phyloP scores from a whole-genome alignment of 2,329 filamentous ascomycete genomes.

The Ceratocystis colombiana region DNA sequence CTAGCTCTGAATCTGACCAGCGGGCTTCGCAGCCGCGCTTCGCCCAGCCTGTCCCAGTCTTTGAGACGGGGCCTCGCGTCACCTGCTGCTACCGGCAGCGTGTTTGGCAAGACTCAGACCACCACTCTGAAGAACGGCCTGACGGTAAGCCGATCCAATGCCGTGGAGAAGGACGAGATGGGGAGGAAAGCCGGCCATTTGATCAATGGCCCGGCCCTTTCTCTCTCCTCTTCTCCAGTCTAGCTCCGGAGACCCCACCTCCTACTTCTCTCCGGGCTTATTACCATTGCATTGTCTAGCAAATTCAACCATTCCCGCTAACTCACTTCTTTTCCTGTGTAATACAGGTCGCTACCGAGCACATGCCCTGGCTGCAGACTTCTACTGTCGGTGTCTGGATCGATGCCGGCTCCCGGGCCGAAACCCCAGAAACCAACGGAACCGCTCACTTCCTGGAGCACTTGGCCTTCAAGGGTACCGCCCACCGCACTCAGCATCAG shows the following conservation, averaged over 20 bases:
- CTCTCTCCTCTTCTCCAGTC: too few species aligned
- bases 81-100: constrained; percentile 49
- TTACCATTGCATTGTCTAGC: neutral
- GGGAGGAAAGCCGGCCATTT: too few species aligned
- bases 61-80: constrained; percentile 84
- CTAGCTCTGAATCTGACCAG: constrained; percentile 89
- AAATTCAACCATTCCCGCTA: constrained; percentile 7
- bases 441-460: constrained; percentile 99
- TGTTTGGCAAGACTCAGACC: constrained; percentile 77
- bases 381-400: constrained; percentile 99
- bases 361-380: constrained; percentile 96
- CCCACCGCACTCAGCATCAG: constrained; percentile 90
- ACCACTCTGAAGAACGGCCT: constrained; percentile 96
- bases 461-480: constrained; percentile 98
- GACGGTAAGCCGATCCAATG: constrained; percentile 53
- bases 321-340: neutral
- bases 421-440: constrained; percentile 97
- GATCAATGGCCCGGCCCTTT: neutral
- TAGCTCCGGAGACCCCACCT: neutral
- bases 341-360: constrained; percentile 82
- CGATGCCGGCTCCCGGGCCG: constrained; percentile 93
- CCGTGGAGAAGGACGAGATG: too few species aligned
- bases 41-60: constrained; percentile 65
- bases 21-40: constrained; percentile 78
- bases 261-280: neutral